A percentile compares a stretch with the other conserved stretches of the same genome.
Conservation (phyloP, 1,284 basidiomycete genomes). For the Amylostereum areolatum region DNA sequence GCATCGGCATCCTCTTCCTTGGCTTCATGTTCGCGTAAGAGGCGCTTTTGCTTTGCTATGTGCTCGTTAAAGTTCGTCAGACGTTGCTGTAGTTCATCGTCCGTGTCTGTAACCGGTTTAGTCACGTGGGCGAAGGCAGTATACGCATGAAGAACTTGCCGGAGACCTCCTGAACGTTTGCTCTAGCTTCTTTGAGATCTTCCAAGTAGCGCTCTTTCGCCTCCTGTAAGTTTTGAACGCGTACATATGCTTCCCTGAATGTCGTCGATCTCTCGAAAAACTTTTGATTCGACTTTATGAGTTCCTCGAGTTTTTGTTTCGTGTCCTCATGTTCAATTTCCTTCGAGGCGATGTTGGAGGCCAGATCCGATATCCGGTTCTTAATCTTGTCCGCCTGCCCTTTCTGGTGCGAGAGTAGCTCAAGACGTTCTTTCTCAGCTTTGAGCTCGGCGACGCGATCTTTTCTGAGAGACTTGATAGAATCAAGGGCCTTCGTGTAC, state of each 20-base stretch:
- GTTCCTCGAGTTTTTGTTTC: slow-evolving; percentile 57
- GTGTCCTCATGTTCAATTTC: slow-evolving; percentile 72
- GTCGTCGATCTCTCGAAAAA: slow-evolving; percentile 82
- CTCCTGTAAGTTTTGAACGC: slow-evolving; percentile 64
- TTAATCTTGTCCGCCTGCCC: slow-evolving; percentile 81
- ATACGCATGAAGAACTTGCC: slow-evolving; percentile 36
- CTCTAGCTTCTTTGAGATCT: slow-evolving; percentile 59
- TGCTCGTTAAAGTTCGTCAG: slow-evolving; percentile 70
- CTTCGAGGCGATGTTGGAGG: slow-evolving; percentile 60
- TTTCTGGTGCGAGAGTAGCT: slow-evolving; percentile 80
- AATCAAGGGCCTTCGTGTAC: slow-evolving; percentile 95
- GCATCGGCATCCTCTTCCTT: slow-evolving; percentile 62
- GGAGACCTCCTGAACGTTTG: slow-evolving; percentile 67
- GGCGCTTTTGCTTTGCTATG: slow-evolving; percentile 47
- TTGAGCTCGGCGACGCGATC: slow-evolving; percentile 90
- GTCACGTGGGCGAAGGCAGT: too few relatives aligned
- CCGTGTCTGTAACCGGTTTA: slow-evolving; percentile 50
- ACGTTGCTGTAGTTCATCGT: slow-evolving; percentile 69
- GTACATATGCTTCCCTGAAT: slow-evolving; percentile 80
- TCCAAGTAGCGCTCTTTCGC: slow-evolving; percentile 50
- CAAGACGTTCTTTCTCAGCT: slow-evolving; percentile 85
- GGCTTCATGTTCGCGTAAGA: slow-evolving; percentile 39
- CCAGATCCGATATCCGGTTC: slow-evolving; percentile 60
- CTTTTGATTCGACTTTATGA: slow-evolving; percentile 72
- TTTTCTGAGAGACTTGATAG: slow-evolving; percentile 86